These are phyloP conservation scores for Botrytis fragariae DNA, from an alignment of 2,329 filamentous ascomycete genomes.

Conservation along the genomic window DNA sequence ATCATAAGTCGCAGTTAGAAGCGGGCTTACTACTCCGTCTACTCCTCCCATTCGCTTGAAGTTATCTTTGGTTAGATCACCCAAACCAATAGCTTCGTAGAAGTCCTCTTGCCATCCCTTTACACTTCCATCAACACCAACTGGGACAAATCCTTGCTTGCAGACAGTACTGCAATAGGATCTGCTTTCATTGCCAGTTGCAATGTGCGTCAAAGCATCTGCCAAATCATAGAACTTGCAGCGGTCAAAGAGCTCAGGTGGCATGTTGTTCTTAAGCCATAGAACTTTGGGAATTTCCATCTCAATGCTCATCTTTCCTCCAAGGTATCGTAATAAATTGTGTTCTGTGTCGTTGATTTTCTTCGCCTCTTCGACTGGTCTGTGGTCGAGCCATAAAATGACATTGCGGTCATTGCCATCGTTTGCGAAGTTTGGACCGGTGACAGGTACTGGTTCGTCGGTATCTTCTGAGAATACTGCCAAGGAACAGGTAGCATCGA, in stretches of 20 bases:
- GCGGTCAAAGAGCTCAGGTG: slow-evolving; percentile 79
- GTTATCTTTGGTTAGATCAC: slow-evolving; percentile 77
- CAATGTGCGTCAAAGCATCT: slow-evolving; percentile 90
- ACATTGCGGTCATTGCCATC: slow-evolving; percentile 87
- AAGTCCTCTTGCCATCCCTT: slow-evolving; percentile 99
- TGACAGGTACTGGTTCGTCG: slow-evolving; percentile 87
- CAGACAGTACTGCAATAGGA: slow-evolving; percentile 96
- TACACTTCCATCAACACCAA: slow-evolving; percentile 94
- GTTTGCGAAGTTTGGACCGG: slow-evolving; percentile 79
- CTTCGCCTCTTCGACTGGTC: slow-evolving; percentile 84
- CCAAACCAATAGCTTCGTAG: slow-evolving; percentile 79
- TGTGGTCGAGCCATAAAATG: slow-evolving; percentile 95
- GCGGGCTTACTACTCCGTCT: slow-evolving; percentile 78
- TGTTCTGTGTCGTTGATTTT: slow-evolving; percentile 92
- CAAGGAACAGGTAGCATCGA: slow-evolving; percentile 98
- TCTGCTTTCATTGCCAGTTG: slow-evolving; percentile 85
- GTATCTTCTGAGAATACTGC: slow-evolving; percentile 87
- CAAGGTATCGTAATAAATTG: slow-evolving; percentile 92
- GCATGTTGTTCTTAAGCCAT: slow-evolving; percentile 99
- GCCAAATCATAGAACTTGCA: slow-evolving; percentile 97
- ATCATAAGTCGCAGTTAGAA: slow-evolving; percentile 42
- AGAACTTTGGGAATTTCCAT: slow-evolving; percentile 99
- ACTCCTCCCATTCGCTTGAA: slow-evolving; percentile 95
- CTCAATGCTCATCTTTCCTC: slow-evolving; percentile 97
- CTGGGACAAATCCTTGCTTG: slow-evolving; percentile 94